A percentile compares a stretch with the other conserved stretches of the same genome.
Evolutionary conservation across 768 basidiomycete species (phyloP).

Genomic region (Termitomyces sp.): DNA sequence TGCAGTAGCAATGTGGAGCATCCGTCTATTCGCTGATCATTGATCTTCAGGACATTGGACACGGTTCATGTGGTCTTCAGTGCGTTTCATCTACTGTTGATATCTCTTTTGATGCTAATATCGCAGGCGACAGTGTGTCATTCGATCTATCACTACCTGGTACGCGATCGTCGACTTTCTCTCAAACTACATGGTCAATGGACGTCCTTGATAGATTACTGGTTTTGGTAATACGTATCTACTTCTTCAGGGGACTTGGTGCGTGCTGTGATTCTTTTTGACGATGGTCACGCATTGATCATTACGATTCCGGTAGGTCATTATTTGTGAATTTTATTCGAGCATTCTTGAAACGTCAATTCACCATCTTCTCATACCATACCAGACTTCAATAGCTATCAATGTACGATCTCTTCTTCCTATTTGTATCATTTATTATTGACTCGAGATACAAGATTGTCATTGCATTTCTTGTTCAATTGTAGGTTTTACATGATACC

Average conservation of each 20-base stretch:
- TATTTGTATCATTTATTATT: not conserved
- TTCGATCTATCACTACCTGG: conserved; percentile 39
- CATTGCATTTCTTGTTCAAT: conserved; percentile 40
- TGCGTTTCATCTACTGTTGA: conserved; percentile 17
- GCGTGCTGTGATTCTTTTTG: conserved; percentile 5
- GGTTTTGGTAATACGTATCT: conserved; percentile 28
- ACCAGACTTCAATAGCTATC: conserved; percentile 32
- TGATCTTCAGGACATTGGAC: conserved; percentile 31
- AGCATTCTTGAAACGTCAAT: not conserved
- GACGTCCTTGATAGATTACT: conserved; percentile 26
- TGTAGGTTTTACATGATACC: conserved; percentile 21
- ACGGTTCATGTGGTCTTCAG: conserved; percentile 38
- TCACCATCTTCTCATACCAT: not conserved
- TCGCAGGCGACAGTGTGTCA: conserved; percentile 33
- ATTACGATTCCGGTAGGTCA: conserved; percentile 21
- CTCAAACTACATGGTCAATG: not conserved
- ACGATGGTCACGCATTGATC: no score
- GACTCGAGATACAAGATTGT: conserved; percentile 24
- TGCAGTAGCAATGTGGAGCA: conserved; percentile 7
- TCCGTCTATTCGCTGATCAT: not conserved
- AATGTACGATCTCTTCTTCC: conserved; percentile 26
- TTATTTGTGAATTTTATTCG: conserved; percentile 26
- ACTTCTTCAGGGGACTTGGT: conserved; percentile 37
- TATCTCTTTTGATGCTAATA: not conserved
- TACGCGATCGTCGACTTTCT: conserved; percentile 15